phyloP scores from a whole-genome alignment of 78 protist genomes.

The Dictyostelium discoideum region dicty_2.7 NC_007090.3:284501-285000 shows the following conservation, averaged over 20 bases:
- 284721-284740: background rate
- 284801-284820: too few relatives aligned
- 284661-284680: background rate
- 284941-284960: slow-evolving; percentile 8
- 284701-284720: background rate
- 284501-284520: slow-evolving; percentile 54
- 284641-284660: slow-evolving; percentile 58
- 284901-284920: slow-evolving; percentile 18
- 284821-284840: too few relatives aligned
- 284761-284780: slow-evolving; percentile 2
- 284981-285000: slow-evolving; percentile 28
- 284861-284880: too few relatives aligned
- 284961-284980: slow-evolving; percentile 64
- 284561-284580: slow-evolving; percentile 5
- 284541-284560: slow-evolving; percentile 49
- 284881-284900: too few relatives aligned
- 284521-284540: slow-evolving; percentile 54
- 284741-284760: slow-evolving; percentile 22
- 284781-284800: background rate
- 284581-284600: slow-evolving; percentile 29
- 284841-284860: too few relatives aligned
- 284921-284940: slow-evolving; percentile 69
- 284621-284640: slow-evolving; percentile 20
- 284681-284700: slow-evolving; percentile 33
- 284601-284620: slow-evolving; percentile 55